A percentile compares a stretch with the other conserved stretches of the same genome.
These are phyloP conservation scores for Avena insularis DNA, from an alignment of 176 grass and related monocot species.

Conservation along the genomic window DNA sequence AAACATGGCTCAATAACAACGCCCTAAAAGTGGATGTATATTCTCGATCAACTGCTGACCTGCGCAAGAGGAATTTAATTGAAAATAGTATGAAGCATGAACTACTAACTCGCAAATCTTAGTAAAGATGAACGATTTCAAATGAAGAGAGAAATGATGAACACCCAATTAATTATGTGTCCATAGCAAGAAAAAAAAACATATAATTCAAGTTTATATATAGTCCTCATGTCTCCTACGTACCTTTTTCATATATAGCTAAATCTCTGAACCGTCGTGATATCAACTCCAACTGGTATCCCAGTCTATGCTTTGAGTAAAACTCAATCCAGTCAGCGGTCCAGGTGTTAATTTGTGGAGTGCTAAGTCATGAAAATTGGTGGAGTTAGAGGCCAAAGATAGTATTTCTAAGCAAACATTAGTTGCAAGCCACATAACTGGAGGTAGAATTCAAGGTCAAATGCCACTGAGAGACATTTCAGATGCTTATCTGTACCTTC, in stretches of 20 bases:
- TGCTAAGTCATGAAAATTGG: conserved; percentile 48
- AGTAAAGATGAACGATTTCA: not conserved
- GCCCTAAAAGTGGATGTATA: conserved; percentile 74
- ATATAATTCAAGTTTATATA: not conserved
- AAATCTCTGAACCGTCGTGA: conserved; percentile 60
- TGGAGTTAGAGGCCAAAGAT: not conserved
- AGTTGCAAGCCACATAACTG: not conserved
- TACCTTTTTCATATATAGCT: conserved; percentile 74
- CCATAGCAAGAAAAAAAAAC: not conserved
- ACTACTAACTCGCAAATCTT: not conserved
- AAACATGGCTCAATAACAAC: conserved; percentile 75
- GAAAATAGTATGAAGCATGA: not conserved
- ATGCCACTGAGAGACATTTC: too few relatives aligned
- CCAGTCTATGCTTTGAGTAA: conserved; percentile 76
- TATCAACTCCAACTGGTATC: conserved; percentile 67
- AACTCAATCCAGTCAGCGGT: conserved; percentile 84
- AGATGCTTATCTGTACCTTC: conserved; percentile 50
- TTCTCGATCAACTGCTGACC: conserved; percentile 75
- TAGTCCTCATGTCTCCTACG: not conserved
- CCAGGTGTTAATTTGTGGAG: conserved; percentile 87
- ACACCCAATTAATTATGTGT: not conserved
- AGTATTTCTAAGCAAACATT: not conserved
- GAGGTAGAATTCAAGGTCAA: not conserved
- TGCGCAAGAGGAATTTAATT: conserved; percentile 32
- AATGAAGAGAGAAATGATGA: conserved; percentile 5